Base-by-base conservation (phyloP, 1,139 yeast species). In the Meyerozyma athensensis region DNA sequence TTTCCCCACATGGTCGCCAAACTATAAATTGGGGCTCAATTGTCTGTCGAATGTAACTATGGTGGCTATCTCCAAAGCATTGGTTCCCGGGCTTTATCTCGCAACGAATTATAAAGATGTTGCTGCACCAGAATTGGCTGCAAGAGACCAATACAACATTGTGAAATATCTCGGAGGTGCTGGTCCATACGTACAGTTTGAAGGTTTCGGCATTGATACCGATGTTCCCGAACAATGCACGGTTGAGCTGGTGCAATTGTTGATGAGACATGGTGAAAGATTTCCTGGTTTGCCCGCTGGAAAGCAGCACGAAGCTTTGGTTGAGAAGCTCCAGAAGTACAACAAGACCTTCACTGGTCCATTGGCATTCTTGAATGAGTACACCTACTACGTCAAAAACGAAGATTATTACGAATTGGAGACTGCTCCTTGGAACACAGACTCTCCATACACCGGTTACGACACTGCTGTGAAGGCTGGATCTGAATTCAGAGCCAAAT, bases 211-310 rank as follows among this genome's bases (percentile, higher is more conserved):
- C 13, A 68, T 74, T 30, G 60, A 65, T 18, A 65, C 72, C 24
- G 67, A 58, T 20, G 49, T 61, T 33, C 87, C 89, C 7, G 63
- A 54, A 3, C 66, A 67, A 35, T 76, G 86, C 52, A 54, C 62
- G 7, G 65, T 81, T 35, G 80, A 79, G 43, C 87, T 80, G 54
- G 85, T 81, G n/a, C 80, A 78, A 45, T 58, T 78, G 43, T 59
- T 78, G 36, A 68, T 74, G 41, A 73, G 92, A 53, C 92, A 84
- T 49, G 92, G 90, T n/a, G 89, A 81, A 52, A 64, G 92, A 49
- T 83, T 68, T 53, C 87, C 86, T 5, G 57, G 61, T 2, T 39
- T 46, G n/a, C 39, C 50, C 3, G 56, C 48, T 17, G 66, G 66
- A 5, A 41, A 36, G 16, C 35, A 32, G 8, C 58, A 52, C 19